Base-by-base conservation (phyloP, 176 grass and related monocot genomes). In the Paspalum vaginatum region DNA sequence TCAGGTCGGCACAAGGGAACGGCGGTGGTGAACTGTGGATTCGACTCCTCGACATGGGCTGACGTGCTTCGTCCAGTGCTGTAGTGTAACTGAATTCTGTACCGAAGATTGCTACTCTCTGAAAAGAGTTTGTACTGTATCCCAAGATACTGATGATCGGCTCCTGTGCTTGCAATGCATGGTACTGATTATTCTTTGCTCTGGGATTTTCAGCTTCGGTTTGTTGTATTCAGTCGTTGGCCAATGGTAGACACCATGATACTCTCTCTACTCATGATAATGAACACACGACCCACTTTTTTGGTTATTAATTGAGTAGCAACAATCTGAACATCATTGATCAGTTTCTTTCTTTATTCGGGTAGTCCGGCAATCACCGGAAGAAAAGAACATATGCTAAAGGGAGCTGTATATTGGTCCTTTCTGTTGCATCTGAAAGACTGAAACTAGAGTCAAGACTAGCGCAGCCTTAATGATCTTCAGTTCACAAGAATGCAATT, bases 371-470 rank as follows among this genome's bases (percentile, higher is more conserved):
- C 63, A 5, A 25, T 69, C 76, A 0, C 15, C 22, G 1, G 38
- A 75, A 63, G 81, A 48, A 84, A 88, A 70, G 81, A 81, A 81
- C 55, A 62, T 69, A 40, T 75, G 8, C 76, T 21, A 80, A 84
- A 61, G 69, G 44, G 4, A 11, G 1, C 14, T 37, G 8, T 52
- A 21, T 6, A 61, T 61, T 61, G 0, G n/a, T 4, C 12, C 65
- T 41, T 25, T 11, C 27, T 49, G 59, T 9, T 55, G 7, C 46
- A 43, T 24, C 45, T 70, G 21, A 3, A 60, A 57, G 38, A 13
- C 54, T 61, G 21, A 2, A 32, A 45, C 21, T 45, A 63, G 45
- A 56, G 73, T 66, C 16, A 24, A 67, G 60, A 25, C 17, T 32
- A 32, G 32, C 32, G 13, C 11, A 38, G 7, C 25, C 2, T 14